Evolutionary conservation across 169 alveolate species (phyloP).

Genomic region (Cyclospora cayetanensis): DNA sequence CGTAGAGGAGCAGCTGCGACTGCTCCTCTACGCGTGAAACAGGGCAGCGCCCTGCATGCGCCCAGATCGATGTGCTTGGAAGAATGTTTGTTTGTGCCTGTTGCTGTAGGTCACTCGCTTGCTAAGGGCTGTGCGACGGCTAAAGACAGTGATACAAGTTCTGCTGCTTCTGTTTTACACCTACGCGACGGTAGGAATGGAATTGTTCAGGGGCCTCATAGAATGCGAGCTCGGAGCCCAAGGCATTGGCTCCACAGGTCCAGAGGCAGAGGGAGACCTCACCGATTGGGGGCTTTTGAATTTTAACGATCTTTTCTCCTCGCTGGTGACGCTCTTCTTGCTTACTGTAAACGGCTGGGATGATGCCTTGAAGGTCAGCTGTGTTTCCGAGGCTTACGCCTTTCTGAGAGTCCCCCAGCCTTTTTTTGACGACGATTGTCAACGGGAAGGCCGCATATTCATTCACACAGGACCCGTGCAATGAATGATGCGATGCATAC

Average conservation of each 20-base stretch:
- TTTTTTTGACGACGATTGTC: background rate
- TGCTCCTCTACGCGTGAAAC: no score
- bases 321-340: constrained; percentile 62
- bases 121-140: constrained; percentile 6
- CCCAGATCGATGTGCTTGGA: no score
- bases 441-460: background rate
- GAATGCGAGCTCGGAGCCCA: constrained; percentile 42
- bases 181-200: constrained; percentile 71
- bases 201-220: constrained; percentile 69
- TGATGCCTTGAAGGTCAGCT: constrained; percentile 58
- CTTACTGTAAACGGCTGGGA: constrained; percentile 72
- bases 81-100: no score
- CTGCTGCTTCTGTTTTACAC: constrained; percentile 57
- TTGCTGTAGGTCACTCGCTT: constrained; percentile 44
- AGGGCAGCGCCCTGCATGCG: no score
- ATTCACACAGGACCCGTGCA: background rate
- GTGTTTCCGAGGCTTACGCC: background rate
- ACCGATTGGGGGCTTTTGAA: constrained; percentile 62
- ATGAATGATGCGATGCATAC: background rate
- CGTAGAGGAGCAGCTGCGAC: no score
- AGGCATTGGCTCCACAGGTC: background rate
- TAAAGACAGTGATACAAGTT: constrained; percentile 52
- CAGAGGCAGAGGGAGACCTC: constrained; percentile 36
- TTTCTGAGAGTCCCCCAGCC: background rate
- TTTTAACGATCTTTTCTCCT: constrained; percentile 69